These are phyloP conservation scores for Mycena amicta DNA, from an alignment of 768 basidiomycete genomes.

Conservation along the genomic window DNA sequence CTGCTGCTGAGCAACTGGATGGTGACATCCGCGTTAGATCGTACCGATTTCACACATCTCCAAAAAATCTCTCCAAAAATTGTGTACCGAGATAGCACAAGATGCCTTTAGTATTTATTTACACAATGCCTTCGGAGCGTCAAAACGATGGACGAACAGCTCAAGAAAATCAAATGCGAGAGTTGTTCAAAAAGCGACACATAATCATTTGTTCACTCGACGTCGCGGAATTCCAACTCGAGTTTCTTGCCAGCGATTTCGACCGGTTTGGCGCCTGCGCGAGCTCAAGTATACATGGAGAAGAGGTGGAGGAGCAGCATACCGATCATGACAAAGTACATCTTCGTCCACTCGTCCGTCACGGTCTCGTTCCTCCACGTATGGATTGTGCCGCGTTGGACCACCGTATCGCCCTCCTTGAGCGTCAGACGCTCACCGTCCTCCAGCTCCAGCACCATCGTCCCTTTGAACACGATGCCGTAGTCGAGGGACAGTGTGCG, in stretches of 20 bases:
- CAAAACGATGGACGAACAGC: too few species aligned
- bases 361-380: conserved; percentile 29
- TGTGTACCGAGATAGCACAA: too few species aligned
- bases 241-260: conserved; percentile 3
- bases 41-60: too few species aligned
- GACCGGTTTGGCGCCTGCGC: conserved; percentile 8
- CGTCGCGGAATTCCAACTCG: conserved; percentile 6
- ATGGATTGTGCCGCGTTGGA: conserved; percentile 29
- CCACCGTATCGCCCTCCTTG: conserved; percentile 25
- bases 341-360: conserved; percentile 25
- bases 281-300: not conserved
- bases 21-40: too few species aligned
- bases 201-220: too few species aligned
- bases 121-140: too few species aligned
- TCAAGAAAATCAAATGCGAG: too few species aligned
- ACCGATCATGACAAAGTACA: conserved; percentile 26
- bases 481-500: conserved; percentile 26
- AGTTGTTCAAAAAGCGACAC: too few species aligned
- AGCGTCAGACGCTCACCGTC: conserved; percentile 19
- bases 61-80: too few species aligned
- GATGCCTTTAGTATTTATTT: too few species aligned
- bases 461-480: conserved; percentile 22
- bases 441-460: conserved; percentile 22
- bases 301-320: not conserved
- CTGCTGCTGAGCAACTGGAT: too few species aligned